Conservation (phyloP, 129 eudicot genomes). For the Artemisia tridentata region DNA sequence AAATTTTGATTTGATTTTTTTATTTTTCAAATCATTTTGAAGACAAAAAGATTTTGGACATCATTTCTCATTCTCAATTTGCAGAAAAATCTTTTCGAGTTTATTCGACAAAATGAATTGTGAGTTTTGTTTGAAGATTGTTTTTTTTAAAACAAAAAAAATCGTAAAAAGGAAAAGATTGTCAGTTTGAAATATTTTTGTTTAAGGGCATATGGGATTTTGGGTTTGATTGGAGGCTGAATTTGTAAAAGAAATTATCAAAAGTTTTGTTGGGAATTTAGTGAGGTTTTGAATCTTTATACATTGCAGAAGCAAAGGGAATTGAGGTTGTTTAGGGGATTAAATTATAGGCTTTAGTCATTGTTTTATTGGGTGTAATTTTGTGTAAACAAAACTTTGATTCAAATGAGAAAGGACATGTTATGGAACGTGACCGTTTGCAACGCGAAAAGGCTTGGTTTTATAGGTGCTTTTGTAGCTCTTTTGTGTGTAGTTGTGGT, state of each 20-base stretch:
- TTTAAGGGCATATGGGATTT: slow-evolving; percentile 13
- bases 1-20: no score
- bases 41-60: slow-evolving; percentile 39
- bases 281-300: slow-evolving; percentile 32
- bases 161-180: no score
- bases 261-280: slow-evolving; percentile 30
- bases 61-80: slow-evolving; percentile 33
- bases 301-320: slow-evolving; percentile 18
- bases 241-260: neutral
- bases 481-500: slow-evolving; percentile 39
- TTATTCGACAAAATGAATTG: slow-evolving; percentile 1
- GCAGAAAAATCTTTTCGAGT: slow-evolving; percentile 20
- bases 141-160: no score
- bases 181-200: no score
- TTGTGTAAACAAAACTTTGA: slow-evolving; percentile 11
- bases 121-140: slow-evolving; percentile 23
- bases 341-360: slow-evolving; percentile 11
- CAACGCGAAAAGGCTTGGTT: slow-evolving; percentile 31
- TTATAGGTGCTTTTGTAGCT: slow-evolving; percentile 32
- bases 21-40: slow-evolving; percentile 25
- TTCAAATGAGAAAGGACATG: slow-evolving; percentile 32
- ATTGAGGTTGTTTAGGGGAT: slow-evolving; percentile 22
- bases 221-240: slow-evolving; percentile 25
- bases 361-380: slow-evolving; percentile 17
- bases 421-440: slow-evolving; percentile 20